These are phyloP conservation scores for Fusarium liriodendri DNA, from an alignment of 2,329 filamentous ascomycete species.

Conservation along the genomic window DNA sequence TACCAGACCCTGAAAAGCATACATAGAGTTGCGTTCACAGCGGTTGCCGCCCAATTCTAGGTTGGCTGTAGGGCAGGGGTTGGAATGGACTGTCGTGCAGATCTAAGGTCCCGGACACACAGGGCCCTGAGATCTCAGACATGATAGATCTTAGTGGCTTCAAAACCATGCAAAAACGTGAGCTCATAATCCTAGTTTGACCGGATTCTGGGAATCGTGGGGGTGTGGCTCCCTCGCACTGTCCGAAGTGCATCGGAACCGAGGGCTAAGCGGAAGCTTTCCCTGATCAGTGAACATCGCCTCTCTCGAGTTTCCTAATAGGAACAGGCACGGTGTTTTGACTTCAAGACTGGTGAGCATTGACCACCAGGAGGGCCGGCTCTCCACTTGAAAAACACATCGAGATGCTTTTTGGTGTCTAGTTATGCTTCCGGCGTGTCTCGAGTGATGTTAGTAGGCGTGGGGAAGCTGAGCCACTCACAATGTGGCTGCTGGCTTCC, in stretches of 20 bases:
- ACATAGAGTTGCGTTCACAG: neutral
- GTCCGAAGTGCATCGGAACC: conserved; percentile 12
- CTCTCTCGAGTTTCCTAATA: neutral
- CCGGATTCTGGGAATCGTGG: neutral
- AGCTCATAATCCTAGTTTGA: neutral
- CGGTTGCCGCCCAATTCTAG: neutral
- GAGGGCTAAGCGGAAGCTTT: neutral
- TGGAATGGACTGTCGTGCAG: neutral
- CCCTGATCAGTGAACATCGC: neutral
- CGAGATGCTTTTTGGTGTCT: neutral
- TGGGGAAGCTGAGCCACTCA: neutral
- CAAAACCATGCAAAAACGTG: conserved; percentile 2
- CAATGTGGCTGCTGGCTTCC: conserved; percentile 5
- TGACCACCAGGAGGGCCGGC: neutral
- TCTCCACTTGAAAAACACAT: neutral
- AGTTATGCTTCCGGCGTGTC: neutral
- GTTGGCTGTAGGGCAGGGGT: neutral
- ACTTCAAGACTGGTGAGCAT: neutral
- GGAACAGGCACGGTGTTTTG: neutral
- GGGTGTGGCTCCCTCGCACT: neutral
- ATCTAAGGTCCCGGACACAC: neutral
- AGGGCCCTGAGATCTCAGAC: neutral
- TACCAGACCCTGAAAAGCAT: neutral
- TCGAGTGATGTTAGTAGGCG: neutral
- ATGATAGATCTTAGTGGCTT: neutral